Conservation (phyloP, 805 yeast genomes). For the Suhomyces emberorum region DNA sequence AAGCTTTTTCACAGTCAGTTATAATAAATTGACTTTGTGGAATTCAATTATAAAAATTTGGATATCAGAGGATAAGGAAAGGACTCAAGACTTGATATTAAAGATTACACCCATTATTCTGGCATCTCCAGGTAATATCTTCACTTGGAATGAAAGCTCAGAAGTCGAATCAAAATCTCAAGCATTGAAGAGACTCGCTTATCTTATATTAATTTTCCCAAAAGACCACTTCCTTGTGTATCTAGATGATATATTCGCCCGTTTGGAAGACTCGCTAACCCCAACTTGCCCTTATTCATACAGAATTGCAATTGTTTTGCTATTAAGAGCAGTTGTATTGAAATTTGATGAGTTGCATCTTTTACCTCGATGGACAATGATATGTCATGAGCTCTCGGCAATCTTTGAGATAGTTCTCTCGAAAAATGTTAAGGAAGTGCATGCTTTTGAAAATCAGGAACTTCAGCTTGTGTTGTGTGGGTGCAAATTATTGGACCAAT, state of each 20-base stretch:
- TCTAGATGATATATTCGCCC: conserved; percentile 44
- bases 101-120: conserved; percentile 32
- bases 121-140: conserved; percentile 57
- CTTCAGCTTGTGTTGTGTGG: conserved; percentile 49
- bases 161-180: conserved; percentile 53
- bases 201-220: conserved; percentile 59
- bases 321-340: conserved; percentile 64
- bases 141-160: conserved; percentile 66
- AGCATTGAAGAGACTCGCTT: conserved; percentile 61
- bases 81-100: conserved; percentile 45
- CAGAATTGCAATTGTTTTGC: conserved; percentile 45
- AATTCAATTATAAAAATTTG: conserved; percentile 54
- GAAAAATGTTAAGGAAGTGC: conserved; percentile 21
- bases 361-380: conserved; percentile 63
- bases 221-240: conserved; percentile 52
- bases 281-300: conserved; percentile 31
- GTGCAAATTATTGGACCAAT: conserved; percentile 74
- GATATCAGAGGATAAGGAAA: conserved; percentile 63
- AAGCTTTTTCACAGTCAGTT: conserved; percentile 45
- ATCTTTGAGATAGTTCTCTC: conserved; percentile 41
- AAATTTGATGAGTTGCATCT: conserved; percentile 63
- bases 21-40: conserved; percentile 44
- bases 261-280: conserved; percentile 31
- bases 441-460: conserved; percentile 33
- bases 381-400: conserved; percentile 58